Evolutionary conservation across 148 eudicot genomes (phyloP).

Genomic region (Dianthus caryophyllus): DNA sequence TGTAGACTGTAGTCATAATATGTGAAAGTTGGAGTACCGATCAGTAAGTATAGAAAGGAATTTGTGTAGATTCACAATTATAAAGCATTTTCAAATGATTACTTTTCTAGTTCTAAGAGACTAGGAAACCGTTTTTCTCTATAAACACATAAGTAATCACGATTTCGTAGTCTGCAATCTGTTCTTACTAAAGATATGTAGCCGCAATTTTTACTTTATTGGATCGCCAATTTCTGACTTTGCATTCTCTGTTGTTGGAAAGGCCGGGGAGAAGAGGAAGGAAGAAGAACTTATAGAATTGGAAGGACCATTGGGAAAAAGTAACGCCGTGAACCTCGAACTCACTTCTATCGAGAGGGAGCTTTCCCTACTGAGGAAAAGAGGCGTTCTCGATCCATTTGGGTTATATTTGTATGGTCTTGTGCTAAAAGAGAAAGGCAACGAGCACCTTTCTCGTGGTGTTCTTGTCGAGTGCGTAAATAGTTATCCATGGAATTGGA

Average conservation of each 20-base stretch:
- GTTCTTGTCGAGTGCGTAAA: slow-evolving; percentile 87
- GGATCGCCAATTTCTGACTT: slow-evolving; percentile 5
- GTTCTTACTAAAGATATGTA: too few relatives aligned
- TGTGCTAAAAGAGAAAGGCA: slow-evolving; percentile 86
- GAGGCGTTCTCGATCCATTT: slow-evolving; percentile 69
- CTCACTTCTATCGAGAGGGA: slow-evolving; percentile 79
- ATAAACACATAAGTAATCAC: too few relatives aligned
- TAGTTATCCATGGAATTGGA: slow-evolving; percentile 97
- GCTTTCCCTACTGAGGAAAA: slow-evolving; percentile 55
- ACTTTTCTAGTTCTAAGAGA: neutral
- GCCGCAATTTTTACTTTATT: neutral
- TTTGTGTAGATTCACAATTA: neutral
- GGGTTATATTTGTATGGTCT: slow-evolving; percentile 85
- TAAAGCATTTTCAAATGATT: neutral
- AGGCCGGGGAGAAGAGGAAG: slow-evolving; percentile 99
- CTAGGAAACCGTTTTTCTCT: neutral
- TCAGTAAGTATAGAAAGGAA: neutral
- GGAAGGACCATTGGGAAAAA: slow-evolving; percentile 89
- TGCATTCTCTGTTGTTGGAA: slow-evolving; percentile 7
- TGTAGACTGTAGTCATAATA: neutral
- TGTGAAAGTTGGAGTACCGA: neutral
- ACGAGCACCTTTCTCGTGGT: slow-evolving; percentile 63
- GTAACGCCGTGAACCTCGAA: slow-evolving; percentile 66
- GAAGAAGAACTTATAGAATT: slow-evolving; percentile 94
- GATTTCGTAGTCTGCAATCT: too few relatives aligned